A percentile compares a stretch with the other conserved stretches of the same genome.
phyloP scores from a whole-genome alignment of 2,329 filamentous ascomycete genomes.

The Aspergillus tanneri region DNA sequence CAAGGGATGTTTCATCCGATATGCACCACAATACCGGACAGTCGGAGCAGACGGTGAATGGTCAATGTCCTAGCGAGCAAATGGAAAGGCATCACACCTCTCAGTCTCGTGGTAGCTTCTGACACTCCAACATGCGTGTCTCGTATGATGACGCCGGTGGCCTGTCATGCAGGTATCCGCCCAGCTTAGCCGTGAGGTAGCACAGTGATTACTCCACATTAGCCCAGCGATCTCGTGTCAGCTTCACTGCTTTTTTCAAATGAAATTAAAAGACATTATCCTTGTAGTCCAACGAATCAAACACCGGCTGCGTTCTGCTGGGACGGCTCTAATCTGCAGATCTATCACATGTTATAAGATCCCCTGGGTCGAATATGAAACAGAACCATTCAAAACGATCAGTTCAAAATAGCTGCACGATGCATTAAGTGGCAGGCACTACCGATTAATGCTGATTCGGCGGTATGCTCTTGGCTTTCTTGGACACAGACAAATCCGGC shows the following conservation, averaged over 20 bases:
- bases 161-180: slow-evolving; percentile 29
- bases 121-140: slow-evolving; percentile 3
- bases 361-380: slow-evolving; percentile 15
- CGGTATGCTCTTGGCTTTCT: not conserved
- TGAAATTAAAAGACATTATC: too few species aligned
- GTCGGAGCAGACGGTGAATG: slow-evolving; percentile 2
- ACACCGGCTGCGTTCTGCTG: not conserved
- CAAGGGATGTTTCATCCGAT: not conserved
- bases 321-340: slow-evolving; percentile 4
- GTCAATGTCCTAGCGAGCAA: not conserved
- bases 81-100: slow-evolving; percentile 6
- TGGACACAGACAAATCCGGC: not conserved
- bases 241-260: slow-evolving; percentile 3
- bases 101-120: slow-evolving; percentile 16
- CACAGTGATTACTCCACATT: slow-evolving; percentile 16
- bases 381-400: slow-evolving; percentile 7
- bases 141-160: slow-evolving; percentile 6
- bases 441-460: not conserved
- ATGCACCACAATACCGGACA: slow-evolving; percentile 2
- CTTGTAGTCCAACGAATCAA: slow-evolving; percentile 13
- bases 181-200: slow-evolving; percentile 10
- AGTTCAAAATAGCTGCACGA: slow-evolving; percentile 3
- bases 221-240: slow-evolving; percentile 14
- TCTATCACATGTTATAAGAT: slow-evolving; percentile 15
- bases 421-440: slow-evolving; percentile 10